Evolutionary conservation across 202 grass and related monocot species (phyloP).

Genomic region (Schoenoplectus tabernaemontani): DNA sequence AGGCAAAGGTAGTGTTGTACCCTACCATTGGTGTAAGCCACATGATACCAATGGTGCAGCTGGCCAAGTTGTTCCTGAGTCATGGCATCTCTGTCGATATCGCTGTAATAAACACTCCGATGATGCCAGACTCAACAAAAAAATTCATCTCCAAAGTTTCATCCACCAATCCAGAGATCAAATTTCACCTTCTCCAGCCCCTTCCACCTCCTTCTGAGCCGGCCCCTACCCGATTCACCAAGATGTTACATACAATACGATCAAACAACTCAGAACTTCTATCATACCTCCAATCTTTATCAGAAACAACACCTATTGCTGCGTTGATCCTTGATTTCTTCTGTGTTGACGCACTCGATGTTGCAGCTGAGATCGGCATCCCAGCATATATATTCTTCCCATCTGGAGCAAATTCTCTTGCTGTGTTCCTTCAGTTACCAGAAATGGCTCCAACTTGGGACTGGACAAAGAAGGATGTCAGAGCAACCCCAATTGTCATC

Average conservation of each 20-base stretch:
- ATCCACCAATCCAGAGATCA: slow-evolving; percentile 28
- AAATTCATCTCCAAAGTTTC: slow-evolving; percentile 8
- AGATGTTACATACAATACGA: slow-evolving; percentile 30
- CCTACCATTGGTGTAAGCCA: slow-evolving; percentile 40
- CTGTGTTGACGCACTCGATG: slow-evolving; percentile 37
- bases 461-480: background rate
- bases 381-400: slow-evolving; percentile 52
- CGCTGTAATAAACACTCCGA: slow-evolving; percentile 23
- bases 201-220: slow-evolving; percentile 13
- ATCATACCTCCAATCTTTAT: slow-evolving; percentile 31
- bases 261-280: slow-evolving; percentile 12
- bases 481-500: slow-evolving; percentile 19
- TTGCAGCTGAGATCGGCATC: slow-evolving; percentile 16
- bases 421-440: slow-evolving; percentile 39
- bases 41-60: slow-evolving; percentile 56
- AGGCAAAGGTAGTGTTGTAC: slow-evolving; percentile 40
- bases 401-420: slow-evolving; percentile 29
- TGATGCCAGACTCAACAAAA: background rate
- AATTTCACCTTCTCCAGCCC: slow-evolving; percentile 34
- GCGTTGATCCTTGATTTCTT: slow-evolving; percentile 53
- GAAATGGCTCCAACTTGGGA: slow-evolving; percentile 23
- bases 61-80: slow-evolving; percentile 39
- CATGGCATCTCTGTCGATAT: slow-evolving; percentile 28
- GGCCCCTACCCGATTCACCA: background rate
- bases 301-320: background rate